phyloP scores from a whole-genome alignment of 768 basidiomycete species.

The Xerocomellus chrysenteron region DNA sequence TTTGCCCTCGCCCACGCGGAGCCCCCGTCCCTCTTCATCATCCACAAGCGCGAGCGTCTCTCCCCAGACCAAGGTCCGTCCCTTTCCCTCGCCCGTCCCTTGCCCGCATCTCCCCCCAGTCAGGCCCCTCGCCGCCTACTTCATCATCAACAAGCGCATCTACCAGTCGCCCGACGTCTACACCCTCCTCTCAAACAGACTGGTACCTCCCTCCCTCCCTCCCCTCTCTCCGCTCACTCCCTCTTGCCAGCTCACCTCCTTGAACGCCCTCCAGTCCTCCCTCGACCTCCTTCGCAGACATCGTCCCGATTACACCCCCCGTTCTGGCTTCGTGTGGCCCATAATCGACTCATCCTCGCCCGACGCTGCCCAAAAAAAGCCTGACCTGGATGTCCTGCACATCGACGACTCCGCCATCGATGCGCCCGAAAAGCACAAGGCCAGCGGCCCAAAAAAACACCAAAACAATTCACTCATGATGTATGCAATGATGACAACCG shows the following conservation, averaged over 20 bases:
- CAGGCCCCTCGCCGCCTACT: conserved; percentile 77
- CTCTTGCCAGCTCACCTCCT: conserved; percentile 55
- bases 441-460: conserved; percentile 47
- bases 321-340: conserved; percentile 84
- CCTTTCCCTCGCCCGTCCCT: background rate
- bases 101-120: conserved; percentile 41
- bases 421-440: conserved; percentile 22
- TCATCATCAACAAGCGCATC: conserved; percentile 85
- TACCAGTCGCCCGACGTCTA: conserved; percentile 88
- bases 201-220: conserved; percentile 47
- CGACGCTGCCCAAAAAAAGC: conserved; percentile 44
- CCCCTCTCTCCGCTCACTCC: background rate
- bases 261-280: conserved; percentile 73
- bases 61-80: conserved; percentile 79
- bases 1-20: conserved; percentile 81
- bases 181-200: conserved; percentile 76
- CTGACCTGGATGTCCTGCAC: conserved; percentile 27
- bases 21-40: conserved; percentile 81
- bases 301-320: conserved; percentile 80
- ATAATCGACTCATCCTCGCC: conserved; percentile 57
- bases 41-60: conserved; percentile 83
- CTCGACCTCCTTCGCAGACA: conserved; percentile 70
- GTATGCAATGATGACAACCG: conserved; percentile 80
- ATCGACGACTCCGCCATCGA: conserved; percentile 21
- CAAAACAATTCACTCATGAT: conserved; percentile 68